These are phyloP conservation scores for Tricholoma sp. DNA, from an alignment of 768 basidiomycete genomes.

Conservation along the genomic window DNA sequence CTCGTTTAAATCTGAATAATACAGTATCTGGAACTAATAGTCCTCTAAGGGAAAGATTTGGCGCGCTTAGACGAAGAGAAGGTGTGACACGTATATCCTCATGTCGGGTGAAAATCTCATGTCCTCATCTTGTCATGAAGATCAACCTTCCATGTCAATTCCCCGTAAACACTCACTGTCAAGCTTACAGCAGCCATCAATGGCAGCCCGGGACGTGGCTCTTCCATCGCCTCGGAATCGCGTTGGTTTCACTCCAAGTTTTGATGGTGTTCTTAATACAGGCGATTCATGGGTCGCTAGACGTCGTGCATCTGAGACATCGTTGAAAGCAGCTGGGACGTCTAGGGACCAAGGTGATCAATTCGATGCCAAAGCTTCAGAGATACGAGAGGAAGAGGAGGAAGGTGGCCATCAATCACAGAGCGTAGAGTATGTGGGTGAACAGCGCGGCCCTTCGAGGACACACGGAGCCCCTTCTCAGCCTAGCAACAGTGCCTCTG, in stretches of 20 bases:
- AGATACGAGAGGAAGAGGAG: conserved; percentile 63
- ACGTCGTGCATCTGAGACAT: conserved; percentile 56
- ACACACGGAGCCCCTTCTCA: background rate
- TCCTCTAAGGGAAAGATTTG: conserved; percentile 66
- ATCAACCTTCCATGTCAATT: conserved; percentile 48
- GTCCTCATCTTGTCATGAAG: conserved; percentile 32
- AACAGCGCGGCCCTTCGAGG: background rate
- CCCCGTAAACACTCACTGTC: conserved; percentile 72
- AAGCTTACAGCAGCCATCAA: conserved; percentile 45
- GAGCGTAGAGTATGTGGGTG: conserved; percentile 2
- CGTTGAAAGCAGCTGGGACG: conserved; percentile 35
- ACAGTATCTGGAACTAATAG: conserved; percentile 39
- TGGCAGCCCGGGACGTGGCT: conserved; percentile 54
- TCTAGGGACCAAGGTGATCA: conserved; percentile 34
- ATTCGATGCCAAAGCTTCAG: conserved; percentile 35
- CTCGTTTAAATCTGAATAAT: conserved; percentile 48
- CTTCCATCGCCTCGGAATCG: conserved; percentile 67
- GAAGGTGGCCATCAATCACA: conserved; percentile 19
- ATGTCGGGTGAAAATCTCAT: conserved; percentile 4
- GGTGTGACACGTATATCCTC: conserved; percentile 34
- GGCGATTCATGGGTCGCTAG: conserved; percentile 69
- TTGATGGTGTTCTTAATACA: conserved; percentile 67
- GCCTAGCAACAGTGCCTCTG: background rate
- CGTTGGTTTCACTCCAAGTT: conserved; percentile 50
- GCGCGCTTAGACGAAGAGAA: conserved; percentile 61